phyloP scores from a whole-genome alignment of 108 stramenopile genomes.

The Nannochloropsis oceanica region DNA sequence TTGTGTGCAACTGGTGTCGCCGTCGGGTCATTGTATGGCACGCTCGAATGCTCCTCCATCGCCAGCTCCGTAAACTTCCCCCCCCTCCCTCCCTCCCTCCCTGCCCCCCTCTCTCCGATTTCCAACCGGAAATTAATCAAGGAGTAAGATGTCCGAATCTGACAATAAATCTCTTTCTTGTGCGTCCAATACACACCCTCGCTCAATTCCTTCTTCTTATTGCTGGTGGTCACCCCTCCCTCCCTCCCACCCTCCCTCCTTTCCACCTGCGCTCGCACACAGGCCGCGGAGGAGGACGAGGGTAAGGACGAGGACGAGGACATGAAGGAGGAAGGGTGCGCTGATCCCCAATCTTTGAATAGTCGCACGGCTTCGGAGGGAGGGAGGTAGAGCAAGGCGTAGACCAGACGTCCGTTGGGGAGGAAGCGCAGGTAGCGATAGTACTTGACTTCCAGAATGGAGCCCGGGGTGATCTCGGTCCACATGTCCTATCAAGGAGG shows the following conservation, averaged over 20 bases:
- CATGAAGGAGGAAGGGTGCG: neutral
- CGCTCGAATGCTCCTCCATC: neutral
- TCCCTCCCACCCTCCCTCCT: neutral
- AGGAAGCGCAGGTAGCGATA: neutral
- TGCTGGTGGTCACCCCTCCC: neutral
- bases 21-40: neutral
- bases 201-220: neutral
- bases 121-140: neutral
- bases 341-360: neutral
- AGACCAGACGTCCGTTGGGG: neutral
- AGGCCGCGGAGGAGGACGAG: neutral
- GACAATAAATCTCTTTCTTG: neutral
- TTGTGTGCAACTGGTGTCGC: neutral
- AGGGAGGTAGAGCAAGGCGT: neutral
- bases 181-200: neutral
- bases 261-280: neutral
- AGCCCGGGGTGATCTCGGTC: neutral
- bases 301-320: neutral
- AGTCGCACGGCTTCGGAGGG: neutral
- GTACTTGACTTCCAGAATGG: neutral
- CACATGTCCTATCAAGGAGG: neutral
- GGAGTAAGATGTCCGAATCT: neutral
- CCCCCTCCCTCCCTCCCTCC: neutral
- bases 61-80: neutral
- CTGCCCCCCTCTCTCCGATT: neutral